phyloP scores from a whole-genome alignment of 306 rosid genomes.

The Quercus alba region DNA sequence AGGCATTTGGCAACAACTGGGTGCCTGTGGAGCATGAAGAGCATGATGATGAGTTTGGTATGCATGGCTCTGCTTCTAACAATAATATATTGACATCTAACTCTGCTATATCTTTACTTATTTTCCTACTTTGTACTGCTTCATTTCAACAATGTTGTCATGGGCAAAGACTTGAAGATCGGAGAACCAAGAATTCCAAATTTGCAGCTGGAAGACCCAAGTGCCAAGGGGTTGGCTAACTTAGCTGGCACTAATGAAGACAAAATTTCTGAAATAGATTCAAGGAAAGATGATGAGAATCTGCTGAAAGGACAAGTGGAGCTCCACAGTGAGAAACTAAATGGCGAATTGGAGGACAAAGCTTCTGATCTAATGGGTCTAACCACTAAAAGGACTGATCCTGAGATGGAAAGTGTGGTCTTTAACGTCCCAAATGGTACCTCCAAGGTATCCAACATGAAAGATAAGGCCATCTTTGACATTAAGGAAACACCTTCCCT shows the following conservation, averaged over 20 bases:
- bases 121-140: background rate
- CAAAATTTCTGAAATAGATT: slow-evolving; percentile 2
- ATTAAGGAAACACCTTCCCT: slow-evolving; percentile 23
- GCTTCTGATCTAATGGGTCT: slow-evolving; percentile 1
- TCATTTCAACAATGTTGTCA: background rate
- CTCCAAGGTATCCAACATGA: background rate
- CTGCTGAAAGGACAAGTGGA: background rate
- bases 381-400: background rate
- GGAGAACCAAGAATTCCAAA: background rate
- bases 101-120: background rate
- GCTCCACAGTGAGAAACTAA: background rate
- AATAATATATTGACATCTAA: background rate
- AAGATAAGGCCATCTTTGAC: slow-evolving; percentile 5
- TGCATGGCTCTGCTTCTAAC: background rate
- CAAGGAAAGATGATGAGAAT: slow-evolving; percentile 1
- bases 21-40: background rate
- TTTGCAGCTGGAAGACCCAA: slow-evolving; percentile 10
- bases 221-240: slow-evolving; percentile 9
- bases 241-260: background rate
- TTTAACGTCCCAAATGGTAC: background rate
- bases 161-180: slow-evolving; percentile 7
- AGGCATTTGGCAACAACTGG: background rate
- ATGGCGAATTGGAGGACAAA: slow-evolving; percentile 3
- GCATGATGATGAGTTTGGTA: slow-evolving; percentile 6
- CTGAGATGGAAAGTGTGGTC: background rate